These are phyloP conservation scores for Lipomyces japonicus DNA, from an alignment of 805 yeast species.

Conservation along the genomic window DNA sequence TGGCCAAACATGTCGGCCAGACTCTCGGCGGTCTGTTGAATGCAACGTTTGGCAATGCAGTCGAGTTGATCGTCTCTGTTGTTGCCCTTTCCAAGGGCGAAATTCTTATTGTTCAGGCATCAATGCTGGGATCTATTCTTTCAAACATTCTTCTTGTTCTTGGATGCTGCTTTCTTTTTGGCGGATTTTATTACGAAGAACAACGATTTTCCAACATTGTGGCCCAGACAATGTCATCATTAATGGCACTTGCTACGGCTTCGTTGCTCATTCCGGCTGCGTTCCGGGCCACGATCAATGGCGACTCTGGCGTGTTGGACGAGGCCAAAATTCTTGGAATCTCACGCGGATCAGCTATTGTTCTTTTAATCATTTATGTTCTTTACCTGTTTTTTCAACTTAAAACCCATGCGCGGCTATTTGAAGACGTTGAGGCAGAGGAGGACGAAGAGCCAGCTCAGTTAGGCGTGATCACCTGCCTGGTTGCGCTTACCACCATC, in stretches of 20 bases:
- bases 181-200: conserved; percentile 81
- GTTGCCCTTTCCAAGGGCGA: conserved; percentile 85
- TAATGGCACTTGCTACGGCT: conserved; percentile 85
- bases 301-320: conserved; percentile 39
- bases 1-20: conserved; percentile 82
- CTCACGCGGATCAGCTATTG: conserved; percentile 81
- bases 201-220: conserved; percentile 93
- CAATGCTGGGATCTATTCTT: conserved; percentile 91
- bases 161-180: conserved; percentile 93
- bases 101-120: conserved; percentile 91
- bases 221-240: conserved; percentile 95
- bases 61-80: conserved; percentile 89
- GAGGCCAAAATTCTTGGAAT: conserved; percentile 57
- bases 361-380: conserved; percentile 70
- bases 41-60: conserved; percentile 98
- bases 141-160: conserved; percentile 84
- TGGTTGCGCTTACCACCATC: conserved; percentile 49
- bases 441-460: conserved; percentile 36
- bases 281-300: conserved; percentile 74
- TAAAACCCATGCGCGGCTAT: conserved; percentile 57
- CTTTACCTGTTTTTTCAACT: conserved; percentile 84
- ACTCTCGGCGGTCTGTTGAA: conserved; percentile 90
- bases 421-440: conserved; percentile 35
- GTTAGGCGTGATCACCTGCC: conserved; percentile 47
- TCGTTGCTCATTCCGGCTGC: conserved; percentile 94